Base-by-base conservation (phyloP, 768 basidiomycete species). In the Dioszegia crocea region DNA sequence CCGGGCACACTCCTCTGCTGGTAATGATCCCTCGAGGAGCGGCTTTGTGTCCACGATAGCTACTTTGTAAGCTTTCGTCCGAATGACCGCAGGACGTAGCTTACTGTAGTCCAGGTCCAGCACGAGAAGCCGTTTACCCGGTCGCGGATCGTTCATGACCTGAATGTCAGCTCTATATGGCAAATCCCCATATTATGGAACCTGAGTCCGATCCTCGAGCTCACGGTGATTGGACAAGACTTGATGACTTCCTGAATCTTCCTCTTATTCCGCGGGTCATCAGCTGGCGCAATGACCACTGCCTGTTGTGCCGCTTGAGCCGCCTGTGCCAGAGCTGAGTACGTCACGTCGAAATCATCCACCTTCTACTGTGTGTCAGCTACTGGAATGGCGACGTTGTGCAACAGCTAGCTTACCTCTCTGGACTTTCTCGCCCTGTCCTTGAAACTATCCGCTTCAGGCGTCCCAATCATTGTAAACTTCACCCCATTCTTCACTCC, bases 81-180 rank as follows among this genome's bases (percentile, higher is more conserved):
- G 40, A 51, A 60, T 29, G 54, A 16, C 9, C n/a, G 48, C 12
- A 21, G 19, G 21, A 8, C n/a, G 26, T 38, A 29, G 56, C 83
- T 68, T 56, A 88, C 90, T 91, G 66, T 91, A 91, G 75, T 92
- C 91, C 55, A 92, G 84, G 72, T 92, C 91, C 9, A 94, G 81
- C 0, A 94, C 90, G 21, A 92, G 81, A 1, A 94, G 78, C 58
- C 84, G 85, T 76, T 91, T 92, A 21, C 87, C 88, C 52, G 81
- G 80, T 29, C 90, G 81, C 21, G 90, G 80, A 3, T 86, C 86
- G 73, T 85, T 82, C 60, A 94, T 91, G 59, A 91, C 75, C 68
- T 88, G 83, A 58, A 86, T 16, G 9, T 53, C 23, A 54, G 48
- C 50, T 23, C 16, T 30, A 21, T 16, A 9, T 24, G 2, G 45